phyloP scores from a whole-genome alignment of 2,329 filamentous ascomycete genomes.

The Uncinocarpus reesii region DNA sequence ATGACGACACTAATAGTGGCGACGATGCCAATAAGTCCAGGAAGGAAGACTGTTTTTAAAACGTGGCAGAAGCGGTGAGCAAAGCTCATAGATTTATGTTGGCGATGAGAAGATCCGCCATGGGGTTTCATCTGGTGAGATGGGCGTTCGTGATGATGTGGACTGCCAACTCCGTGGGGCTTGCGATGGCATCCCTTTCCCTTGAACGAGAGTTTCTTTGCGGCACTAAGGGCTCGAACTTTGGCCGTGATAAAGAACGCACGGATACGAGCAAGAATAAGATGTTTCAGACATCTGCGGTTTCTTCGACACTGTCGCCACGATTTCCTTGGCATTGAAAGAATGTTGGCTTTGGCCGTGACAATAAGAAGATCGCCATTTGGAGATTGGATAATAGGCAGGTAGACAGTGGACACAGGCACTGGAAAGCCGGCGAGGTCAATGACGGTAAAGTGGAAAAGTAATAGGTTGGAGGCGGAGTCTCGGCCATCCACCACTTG shows the following conservation, averaged over 20 bases:
- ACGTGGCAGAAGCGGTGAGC: constrained; percentile 32
- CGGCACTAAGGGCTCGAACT: constrained; percentile 27
- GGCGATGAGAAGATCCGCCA: constrained; percentile 15
- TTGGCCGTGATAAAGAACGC: constrained; percentile 31
- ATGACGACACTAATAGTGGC: constrained; percentile 38
- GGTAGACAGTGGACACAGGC: constrained; percentile 35
- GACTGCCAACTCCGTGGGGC: constrained; percentile 2
- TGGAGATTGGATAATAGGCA: constrained; percentile 31
- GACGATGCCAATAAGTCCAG: constrained; percentile 37
- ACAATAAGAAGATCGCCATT: constrained; percentile 31
- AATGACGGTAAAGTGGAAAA: constrained; percentile 38
- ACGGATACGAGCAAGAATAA: constrained; percentile 33
- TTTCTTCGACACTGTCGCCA: constrained; percentile 37
- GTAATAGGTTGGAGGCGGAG: constrained; percentile 27
- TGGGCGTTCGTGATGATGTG: constrained; percentile 10
- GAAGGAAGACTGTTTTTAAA: constrained; percentile 38
- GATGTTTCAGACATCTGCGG: constrained; percentile 30
- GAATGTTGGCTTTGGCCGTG: constrained; percentile 31
- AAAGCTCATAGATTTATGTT: constrained; percentile 28
- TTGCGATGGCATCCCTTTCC: constrained; percentile 29
- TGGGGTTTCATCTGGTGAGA: constrained; percentile 3
- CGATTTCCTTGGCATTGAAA: constrained; percentile 27
- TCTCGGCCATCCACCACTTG: constrained; percentile 23
- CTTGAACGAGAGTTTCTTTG: constrained; percentile 23
- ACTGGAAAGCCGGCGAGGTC: constrained; percentile 36